Conservation (phyloP, 2,329 filamentous ascomycete genomes). For the Penicillium italicum region DNA sequence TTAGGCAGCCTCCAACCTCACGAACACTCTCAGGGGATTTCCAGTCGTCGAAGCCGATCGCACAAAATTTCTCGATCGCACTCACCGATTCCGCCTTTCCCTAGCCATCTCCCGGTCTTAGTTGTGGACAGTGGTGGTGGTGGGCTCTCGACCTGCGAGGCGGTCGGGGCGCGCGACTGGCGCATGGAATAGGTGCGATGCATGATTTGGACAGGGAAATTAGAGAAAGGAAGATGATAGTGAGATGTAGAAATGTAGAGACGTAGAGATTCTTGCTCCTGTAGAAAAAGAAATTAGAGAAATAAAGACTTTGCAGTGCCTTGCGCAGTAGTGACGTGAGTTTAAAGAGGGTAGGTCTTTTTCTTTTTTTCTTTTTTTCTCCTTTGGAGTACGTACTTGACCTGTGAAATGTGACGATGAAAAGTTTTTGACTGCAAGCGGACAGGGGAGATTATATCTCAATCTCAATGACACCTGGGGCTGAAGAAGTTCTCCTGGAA, state of each 20-base stretch:
- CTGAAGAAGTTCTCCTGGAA: constrained; percentile 7
- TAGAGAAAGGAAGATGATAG: neutral
- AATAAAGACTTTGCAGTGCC: constrained; percentile 11
- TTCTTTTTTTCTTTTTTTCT: neutral
- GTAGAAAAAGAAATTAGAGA: constrained; percentile 9
- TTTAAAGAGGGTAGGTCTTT: constrained; percentile 5
- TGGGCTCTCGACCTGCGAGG: constrained; percentile 85
- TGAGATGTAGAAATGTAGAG: neutral
- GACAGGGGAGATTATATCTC: constrained; percentile 2
- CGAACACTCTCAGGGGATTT: neutral
- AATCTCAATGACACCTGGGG: neutral
- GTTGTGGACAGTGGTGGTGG: constrained; percentile 88
- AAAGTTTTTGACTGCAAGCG: constrained; percentile 17
- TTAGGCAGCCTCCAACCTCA: constrained; percentile 6
- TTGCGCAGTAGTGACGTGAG: constrained; percentile 38
- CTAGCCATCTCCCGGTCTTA: constrained; percentile 86
- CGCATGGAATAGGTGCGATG: constrained; percentile 99
- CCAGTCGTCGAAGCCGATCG: constrained; percentile 3
- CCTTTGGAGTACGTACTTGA: constrained; percentile 1
- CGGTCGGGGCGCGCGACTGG: constrained; percentile 91
- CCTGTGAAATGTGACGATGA: neutral
- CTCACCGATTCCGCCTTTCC: constrained; percentile 79
- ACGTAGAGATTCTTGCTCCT: constrained; percentile 11
- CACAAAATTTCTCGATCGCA: constrained; percentile 27
- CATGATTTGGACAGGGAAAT: constrained; percentile 53